Percentiles rank a stretch among this genome's conserved stretches.
Conservation (phyloP, 1,139 yeast genomes). For the Saccharomyces uvarum region DNA sequence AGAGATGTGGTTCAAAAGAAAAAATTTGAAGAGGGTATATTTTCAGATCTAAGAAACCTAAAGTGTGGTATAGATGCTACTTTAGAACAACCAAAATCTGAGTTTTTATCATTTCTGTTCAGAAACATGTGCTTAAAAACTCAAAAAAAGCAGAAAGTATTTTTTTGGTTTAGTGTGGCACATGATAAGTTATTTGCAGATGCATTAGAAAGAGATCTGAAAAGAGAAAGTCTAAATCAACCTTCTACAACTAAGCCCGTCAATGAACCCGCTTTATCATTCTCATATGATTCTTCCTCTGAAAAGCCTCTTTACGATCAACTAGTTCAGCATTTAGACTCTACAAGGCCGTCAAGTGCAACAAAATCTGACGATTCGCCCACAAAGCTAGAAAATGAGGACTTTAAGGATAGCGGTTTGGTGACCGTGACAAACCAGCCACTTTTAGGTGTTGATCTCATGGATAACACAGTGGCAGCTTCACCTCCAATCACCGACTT, state of each 20-base stretch:
- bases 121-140: conserved; percentile 85
- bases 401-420: neutral
- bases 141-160: conserved; percentile 93
- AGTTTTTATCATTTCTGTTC: conserved; percentile 74
- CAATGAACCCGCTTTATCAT: conserved; percentile 57
- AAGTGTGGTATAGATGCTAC: conserved; percentile 87
- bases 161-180: conserved; percentile 93
- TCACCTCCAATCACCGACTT: neutral
- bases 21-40: conserved; percentile 94
- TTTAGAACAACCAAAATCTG: conserved; percentile 80
- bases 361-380: neutral
- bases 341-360: neutral
- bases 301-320: conserved; percentile 25
- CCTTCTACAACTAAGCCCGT: conserved; percentile 53
- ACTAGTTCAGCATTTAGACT: conserved; percentile 13
- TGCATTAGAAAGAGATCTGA: conserved; percentile 86
- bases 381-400: neutral
- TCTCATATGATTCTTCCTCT: conserved; percentile 38
- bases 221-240: conserved; percentile 54
- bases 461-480: neutral
- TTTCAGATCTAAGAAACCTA: conserved; percentile 78
- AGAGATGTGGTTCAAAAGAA: conserved; percentile 75
- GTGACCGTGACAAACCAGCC: neutral
- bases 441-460: neutral
- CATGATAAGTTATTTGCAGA: conserved; percentile 91